Base-by-base conservation (phyloP, 768 basidiomycete species). In the Bullera alba region DNA sequence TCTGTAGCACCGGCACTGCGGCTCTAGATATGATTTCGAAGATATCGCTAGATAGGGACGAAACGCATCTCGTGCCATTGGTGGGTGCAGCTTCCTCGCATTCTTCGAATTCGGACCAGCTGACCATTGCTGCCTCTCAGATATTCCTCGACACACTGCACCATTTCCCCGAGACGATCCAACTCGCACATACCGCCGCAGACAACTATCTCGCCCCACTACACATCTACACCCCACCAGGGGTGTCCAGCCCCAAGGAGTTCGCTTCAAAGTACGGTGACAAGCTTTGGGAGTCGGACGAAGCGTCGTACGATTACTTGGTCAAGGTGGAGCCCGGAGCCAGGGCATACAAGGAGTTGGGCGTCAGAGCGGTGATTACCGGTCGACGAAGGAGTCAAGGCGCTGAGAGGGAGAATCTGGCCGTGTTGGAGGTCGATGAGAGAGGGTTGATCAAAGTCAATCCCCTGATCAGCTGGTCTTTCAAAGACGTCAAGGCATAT, bases 71-170 rank as follows among this genome's bases (percentile, higher is more conserved):
- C 17, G 74, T 77, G 6, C 89, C 91, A 1, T 79, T 96, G 17
- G 70, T 72, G 25, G 27, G 61, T 58, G 26, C 19, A 6, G 12
- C n/a, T 41, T 41, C 22, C 39, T 19, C 39, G 17, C 7, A 25
- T 41, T 12, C 10, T 21, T n/a, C 39, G 10, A 27, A 7, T 25
- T 7, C 32, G 36, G 49, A 4, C 12, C 8, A 5, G 25, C 35
- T 2, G 5, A 22, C 39, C 44, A 45, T 35, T 39, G 41, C 46
- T 38, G 16, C 32, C 30, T 23, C 17, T 16, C 47, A 72, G 70
- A 90, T 97, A 75, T 97, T 99, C 76, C 75, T 96, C 69, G 92
- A 99, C 75, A 97, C 95, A 0, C 78, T 97, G 14, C 90, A 96
- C 69, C 95, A 97, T 75, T 99, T 99, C 74, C 76, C 77, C 3